Base-by-base conservation (phyloP, 192 early-diverging fungal genomes). In the Fimicolochytrium jonesii region DNA sequence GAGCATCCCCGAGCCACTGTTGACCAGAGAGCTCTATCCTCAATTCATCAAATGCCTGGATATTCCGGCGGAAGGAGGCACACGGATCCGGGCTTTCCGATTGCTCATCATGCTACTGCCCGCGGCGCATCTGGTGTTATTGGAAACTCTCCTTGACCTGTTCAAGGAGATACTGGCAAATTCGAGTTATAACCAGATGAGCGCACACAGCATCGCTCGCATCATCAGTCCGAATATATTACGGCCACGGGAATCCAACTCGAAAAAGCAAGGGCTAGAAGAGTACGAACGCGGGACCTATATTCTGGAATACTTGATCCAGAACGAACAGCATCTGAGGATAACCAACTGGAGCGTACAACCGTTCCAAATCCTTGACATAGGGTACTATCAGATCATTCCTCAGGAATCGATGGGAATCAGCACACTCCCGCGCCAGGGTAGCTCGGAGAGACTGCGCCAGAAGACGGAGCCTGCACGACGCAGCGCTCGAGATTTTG, bases 181-280 rank as follows among this genome's bases (percentile, higher is more conserved):
- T 25, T 31, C 64, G 5, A 50, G 52, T 0, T 39, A 36, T 23
- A 82, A 78, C 51, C 73, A 78, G 67, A 82, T 82, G 80, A 72
- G 56, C 22, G 34, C 68, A 6, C 63, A 66, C 56, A 74, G 71
- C 44, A 50, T 82, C 17, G 74, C 74, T 6, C 46, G 71, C 6
- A 76, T 82, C 32, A 74, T 82, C 53, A 58, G 61, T 2, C 76
- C 80, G n/a, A 74, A 73, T 29, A 43, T 82, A 23, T 56, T 82
- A 25, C 63, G 70, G 23, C 69, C 80, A 17, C 20, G 41, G 29
- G 57, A 45, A 5, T 4, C 42, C 4, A 68, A 67, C 25, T 23
- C 35, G 15, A 66, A 70, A 54, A 71, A 70, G 46, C 71, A 75
- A 32, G 60, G 63, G 22, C 49, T 73, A 15, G 77, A 78, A 58